Evolutionary conservation across 106 monocot genomes (phyloP), one percentile per base, ranked within the genome.

Genomic region (Posidonia australis): DNA sequence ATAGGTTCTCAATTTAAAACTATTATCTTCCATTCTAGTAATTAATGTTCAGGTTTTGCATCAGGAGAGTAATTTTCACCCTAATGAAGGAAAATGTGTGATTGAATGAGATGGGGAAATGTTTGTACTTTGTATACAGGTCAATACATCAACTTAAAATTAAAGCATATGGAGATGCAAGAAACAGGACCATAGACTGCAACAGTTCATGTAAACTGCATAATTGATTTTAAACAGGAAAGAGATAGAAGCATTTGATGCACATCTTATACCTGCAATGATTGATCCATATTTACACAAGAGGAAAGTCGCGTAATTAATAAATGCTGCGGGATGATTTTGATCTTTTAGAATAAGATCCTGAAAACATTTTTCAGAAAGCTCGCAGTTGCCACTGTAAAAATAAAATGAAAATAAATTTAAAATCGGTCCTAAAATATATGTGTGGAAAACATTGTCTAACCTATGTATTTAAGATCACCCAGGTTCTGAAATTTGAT

Each of bases 281-380:
- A 82, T 27, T 32, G 87, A 84, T 59, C 84, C 87, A 81, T 84
- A 73, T 80, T 81, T 87, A 74, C 78, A 84, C 46, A 96, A 58
- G 66, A 96, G 84, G 24, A 86, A 65, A 67, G 87, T 70, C 57
- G 96, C 90, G 74, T 90, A 96, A 72, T 96, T 90, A 49, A 96
- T 72, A 57, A 87, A 56, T 54, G 96, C 81, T 65, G 96, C 82
- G 53, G 90, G 96, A 82, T 96, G 96, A 65, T 87, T 90, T 78
- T 90, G 90, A 77, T 96, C 96, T 76, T 84, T 96, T 19, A 96
- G 76, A 67, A 87, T 69, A 72, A 96, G 78, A 74, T 96, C 82
- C 80, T 96, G 90, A 66, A 96, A 96, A 41, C 87, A 87, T 71
- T 81, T 87, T 66, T 82, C 80, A 46, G 96, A 84, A 65, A 87